These are phyloP conservation scores for Penicillium sp. DNA, from an alignment of 2,329 filamentous ascomycete genomes.

Conservation along the genomic window DNA sequence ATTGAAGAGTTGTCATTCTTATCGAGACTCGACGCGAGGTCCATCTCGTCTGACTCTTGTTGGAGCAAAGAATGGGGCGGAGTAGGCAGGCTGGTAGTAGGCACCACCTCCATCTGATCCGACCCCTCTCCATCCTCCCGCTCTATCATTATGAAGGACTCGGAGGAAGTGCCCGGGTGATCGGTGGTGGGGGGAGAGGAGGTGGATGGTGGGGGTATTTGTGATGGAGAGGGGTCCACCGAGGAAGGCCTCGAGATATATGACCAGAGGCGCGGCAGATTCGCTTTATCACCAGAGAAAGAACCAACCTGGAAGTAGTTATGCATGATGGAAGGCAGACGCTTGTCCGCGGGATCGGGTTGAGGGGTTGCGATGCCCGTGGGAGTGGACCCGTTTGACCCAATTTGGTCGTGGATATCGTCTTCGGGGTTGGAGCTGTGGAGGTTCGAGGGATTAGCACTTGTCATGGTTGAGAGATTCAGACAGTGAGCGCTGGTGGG, in stretches of 20 bases:
- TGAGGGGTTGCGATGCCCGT: conserved; percentile 91
- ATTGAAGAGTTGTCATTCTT: conserved; percentile 45
- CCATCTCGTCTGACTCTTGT: conserved; percentile 45
- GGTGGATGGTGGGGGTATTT: conserved; percentile 11
- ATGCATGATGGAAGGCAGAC: conserved; percentile 88
- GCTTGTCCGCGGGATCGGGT: conserved; percentile 91
- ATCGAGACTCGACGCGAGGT: conserved; percentile 42
- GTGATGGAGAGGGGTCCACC: conserved; percentile 15
- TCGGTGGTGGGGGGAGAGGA: conserved; percentile 1
- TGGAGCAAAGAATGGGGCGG: conserved; percentile 49
- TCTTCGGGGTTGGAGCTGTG: conserved; percentile 40
- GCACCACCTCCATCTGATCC: conserved; percentile 33
- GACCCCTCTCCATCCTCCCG: conserved; percentile 38
- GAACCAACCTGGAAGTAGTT: conserved; percentile 99
- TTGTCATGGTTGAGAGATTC: background rate
- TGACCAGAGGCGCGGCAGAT: conserved; percentile 42
- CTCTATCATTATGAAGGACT: conserved; percentile 46
- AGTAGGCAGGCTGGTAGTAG: conserved; percentile 43
- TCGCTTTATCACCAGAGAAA: conserved; percentile 70
- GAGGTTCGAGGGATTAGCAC: conserved; percentile 30
- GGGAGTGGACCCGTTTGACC: conserved; percentile 78
- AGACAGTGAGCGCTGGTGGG: background rate
- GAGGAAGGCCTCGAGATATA: conserved; percentile 31
- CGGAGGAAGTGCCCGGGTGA: conserved; percentile 33
- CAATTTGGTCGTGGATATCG: conserved; percentile 51